Conservation (phyloP, 2,329 filamentous ascomycete genomes). For the Arachnomyces sp. region DNA sequence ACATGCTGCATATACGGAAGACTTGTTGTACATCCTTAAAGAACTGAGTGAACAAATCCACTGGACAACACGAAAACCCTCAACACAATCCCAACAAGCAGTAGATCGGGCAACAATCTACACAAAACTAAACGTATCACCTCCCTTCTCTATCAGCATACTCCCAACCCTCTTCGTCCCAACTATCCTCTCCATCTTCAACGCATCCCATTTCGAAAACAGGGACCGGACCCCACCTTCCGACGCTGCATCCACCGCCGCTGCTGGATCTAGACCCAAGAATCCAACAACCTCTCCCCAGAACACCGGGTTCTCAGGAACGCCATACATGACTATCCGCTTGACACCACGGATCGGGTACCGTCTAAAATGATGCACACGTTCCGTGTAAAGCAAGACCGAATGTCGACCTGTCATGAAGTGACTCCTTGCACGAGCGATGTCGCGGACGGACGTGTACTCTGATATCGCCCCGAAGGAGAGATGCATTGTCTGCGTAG, state of each 20-base stretch:
- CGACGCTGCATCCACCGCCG: constrained; percentile 53
- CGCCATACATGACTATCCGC: constrained; percentile 77
- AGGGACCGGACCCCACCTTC: constrained; percentile 51
- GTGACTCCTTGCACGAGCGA: constrained; percentile 76
- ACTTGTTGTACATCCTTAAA: too few species aligned
- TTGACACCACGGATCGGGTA: constrained; percentile 75
- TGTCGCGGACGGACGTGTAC: constrained; percentile 71
- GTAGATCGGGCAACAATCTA: too few species aligned
- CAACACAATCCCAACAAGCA: too few species aligned
- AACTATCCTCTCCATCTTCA: constrained; percentile 83
- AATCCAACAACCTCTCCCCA: constrained; percentile 38
- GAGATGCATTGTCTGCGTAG: constrained; percentile 47
- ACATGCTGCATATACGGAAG: too few species aligned
- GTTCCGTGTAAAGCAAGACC: constrained; percentile 83
- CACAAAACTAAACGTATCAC: constrained; percentile 92
- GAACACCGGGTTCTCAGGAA: constrained; percentile 73
- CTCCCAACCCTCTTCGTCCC: constrained; percentile 71
- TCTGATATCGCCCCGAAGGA: constrained; percentile 82
- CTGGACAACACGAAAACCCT: too few species aligned
- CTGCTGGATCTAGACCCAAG: constrained; percentile 31
- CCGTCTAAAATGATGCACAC: constrained; percentile 94
- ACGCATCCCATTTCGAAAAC: constrained; percentile 82
- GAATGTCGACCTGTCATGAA: constrained; percentile 77
- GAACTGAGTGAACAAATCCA: too few species aligned
- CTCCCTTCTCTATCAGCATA: constrained; percentile 73